phyloP scores from a whole-genome alignment of 495 filamentous ascomycete species.

The Podospora pseudopauciseta region DNA sequence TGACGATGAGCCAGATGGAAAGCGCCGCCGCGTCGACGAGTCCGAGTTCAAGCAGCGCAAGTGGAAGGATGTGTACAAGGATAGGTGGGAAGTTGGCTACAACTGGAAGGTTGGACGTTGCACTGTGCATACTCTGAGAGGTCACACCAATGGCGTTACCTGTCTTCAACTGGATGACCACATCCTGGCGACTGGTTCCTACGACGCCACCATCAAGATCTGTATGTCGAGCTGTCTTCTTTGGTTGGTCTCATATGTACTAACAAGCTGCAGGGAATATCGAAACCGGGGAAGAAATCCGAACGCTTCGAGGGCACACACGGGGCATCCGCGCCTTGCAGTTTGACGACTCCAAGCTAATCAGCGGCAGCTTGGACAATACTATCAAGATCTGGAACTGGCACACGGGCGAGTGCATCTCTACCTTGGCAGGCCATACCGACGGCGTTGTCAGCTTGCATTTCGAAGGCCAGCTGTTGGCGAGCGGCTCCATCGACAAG shows the following conservation, averaged over 20 bases:
- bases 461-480: constrained; percentile 77
- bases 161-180: constrained; percentile 94
- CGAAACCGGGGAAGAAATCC: constrained; percentile 77
- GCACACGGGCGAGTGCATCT: constrained; percentile 84
- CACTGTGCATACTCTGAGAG: constrained; percentile 73
- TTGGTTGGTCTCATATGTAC: not conserved
- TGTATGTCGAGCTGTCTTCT: constrained; percentile 43
- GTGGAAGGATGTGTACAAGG: constrained; percentile 70
- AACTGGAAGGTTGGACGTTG: constrained; percentile 96
- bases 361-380: constrained; percentile 35
- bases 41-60: constrained; percentile 53
- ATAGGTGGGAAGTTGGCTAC: constrained; percentile 61
- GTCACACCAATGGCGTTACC: constrained; percentile 92
- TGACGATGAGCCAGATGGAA: constrained; percentile 35
- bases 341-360: constrained; percentile 78
- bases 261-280: constrained; percentile 57
- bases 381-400: constrained; percentile 95
- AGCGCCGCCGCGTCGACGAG: constrained; percentile 47
- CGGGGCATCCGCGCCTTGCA: constrained; percentile 82
- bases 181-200: constrained; percentile 89
- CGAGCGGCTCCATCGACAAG: constrained; percentile 81
- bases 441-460: constrained; percentile 80
- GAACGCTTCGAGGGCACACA: constrained; percentile 77
- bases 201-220: constrained; percentile 90
- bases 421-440: constrained; percentile 71